Base-by-base conservation (phyloP, 2,329 filamentous ascomycete species). In the Fusarium austroafricanum region DNA sequence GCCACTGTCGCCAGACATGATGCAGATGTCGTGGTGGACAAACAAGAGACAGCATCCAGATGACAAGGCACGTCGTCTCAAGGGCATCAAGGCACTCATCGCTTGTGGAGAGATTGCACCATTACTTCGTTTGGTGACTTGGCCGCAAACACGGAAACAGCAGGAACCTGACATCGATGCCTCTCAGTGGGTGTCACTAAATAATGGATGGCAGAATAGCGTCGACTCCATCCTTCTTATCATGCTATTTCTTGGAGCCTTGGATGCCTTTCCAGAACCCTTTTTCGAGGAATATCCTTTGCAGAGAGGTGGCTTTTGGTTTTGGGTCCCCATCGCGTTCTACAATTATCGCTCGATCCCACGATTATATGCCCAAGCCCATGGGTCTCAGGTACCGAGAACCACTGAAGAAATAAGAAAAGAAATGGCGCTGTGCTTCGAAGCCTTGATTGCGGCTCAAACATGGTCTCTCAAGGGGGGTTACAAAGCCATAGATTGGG, bases 11-110 rank as follows among this genome's bases (percentile, higher is more conserved):
- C 60, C 58, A 9, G 39, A 42, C 2, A 49, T 62, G 28, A 63
- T 63, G 33, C 44, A 58, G 7, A 38, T 58, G 11, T 11, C 33
- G 2, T 62, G 58, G 9, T 63, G 58, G 60, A 57, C 33, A 0
- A 23, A 11, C 1, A 40, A 29, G 0, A n/a, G 12, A 6, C 12
- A 18, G 7, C 20, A 9, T 1, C n/a, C 18, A 1, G 18, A 23
- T 1, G n/a, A 56, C 2, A 42, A 35, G 17, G 5, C 12, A 0
- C 11, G 29, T 2, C 43, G 57, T 1, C 3, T 40, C 0, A n/a
- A 12, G 3, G 58, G 44, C 0, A 62, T 63, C 11, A 40, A 57
- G 9, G 59, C 58, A 7, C 42, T 63, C 1, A 64, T 63, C 7
- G 44, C 58, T 1, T 64, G 59, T 1, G 58, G 44, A 0, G 33